Percentiles rank a stretch among this genome's conserved stretches.
Conservation (phyloP, 2,329 filamentous ascomycete genomes). For the Cladophialophora immunda region DNA sequence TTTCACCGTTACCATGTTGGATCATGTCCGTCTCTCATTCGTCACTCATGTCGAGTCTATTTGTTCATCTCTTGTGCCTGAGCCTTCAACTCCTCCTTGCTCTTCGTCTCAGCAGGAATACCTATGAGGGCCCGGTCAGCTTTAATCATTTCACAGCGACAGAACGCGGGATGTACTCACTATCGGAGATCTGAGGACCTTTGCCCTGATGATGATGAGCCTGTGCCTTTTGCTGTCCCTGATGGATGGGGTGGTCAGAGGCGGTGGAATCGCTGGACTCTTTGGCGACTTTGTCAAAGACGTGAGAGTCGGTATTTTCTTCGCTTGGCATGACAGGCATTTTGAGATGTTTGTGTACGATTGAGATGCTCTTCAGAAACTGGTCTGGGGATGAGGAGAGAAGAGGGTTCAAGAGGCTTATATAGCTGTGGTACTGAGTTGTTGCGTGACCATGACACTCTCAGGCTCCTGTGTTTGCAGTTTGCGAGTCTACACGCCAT, state of each 20-base stretch:
- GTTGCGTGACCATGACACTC: slow-evolving; percentile 8
- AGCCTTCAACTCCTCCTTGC: slow-evolving; percentile 73
- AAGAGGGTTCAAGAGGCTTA: background rate
- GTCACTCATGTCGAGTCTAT: slow-evolving; percentile 37
- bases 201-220: slow-evolving; percentile 50
- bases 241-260: slow-evolving; percentile 48
- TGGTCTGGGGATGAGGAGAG: background rate
- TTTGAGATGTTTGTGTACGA: background rate
- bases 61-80: slow-evolving; percentile 74
- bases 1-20: background rate
- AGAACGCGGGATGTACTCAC: slow-evolving; percentile 48
- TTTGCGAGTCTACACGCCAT: background rate
- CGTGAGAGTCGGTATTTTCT: slow-evolving; percentile 45
- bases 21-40: background rate
- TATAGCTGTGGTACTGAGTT: background rate
- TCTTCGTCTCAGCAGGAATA: slow-evolving; percentile 51
- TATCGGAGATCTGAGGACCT: slow-evolving; percentile 56
- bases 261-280: slow-evolving; percentile 49
- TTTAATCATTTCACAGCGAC: slow-evolving; percentile 58
- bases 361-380: background rate
- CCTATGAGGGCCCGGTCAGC: slow-evolving; percentile 40
- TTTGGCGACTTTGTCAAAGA: slow-evolving; percentile 50
- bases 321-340: slow-evolving; percentile 42
- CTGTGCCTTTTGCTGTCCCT: slow-evolving; percentile 44
- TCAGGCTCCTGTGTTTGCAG: slow-evolving; percentile 9